A percentile compares a stretch with the other conserved stretches of the same genome.
Evolutionary conservation across 768 basidiomycete species (phyloP).

Genomic region (Hericium erinaceus): DNA sequence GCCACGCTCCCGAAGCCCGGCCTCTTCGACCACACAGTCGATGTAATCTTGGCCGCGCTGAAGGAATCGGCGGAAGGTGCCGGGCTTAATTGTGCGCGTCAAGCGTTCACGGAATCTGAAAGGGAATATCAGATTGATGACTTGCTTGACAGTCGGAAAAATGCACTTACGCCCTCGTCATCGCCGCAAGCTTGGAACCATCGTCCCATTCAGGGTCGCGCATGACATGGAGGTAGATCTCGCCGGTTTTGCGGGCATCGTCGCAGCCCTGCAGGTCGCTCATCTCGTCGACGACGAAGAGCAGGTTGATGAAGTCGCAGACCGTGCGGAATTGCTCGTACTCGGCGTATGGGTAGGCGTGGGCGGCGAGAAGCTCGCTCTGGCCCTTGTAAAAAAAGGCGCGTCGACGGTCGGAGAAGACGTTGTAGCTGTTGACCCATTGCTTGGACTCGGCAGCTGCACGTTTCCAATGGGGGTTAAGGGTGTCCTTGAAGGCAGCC

Average conservation of each 20-base stretch:
- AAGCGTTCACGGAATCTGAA: conserved; percentile 46
- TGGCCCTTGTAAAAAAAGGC: conserved; percentile 55
- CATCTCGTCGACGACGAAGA: conserved; percentile 62
- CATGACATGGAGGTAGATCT: conserved; percentile 44
- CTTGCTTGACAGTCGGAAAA: background rate
- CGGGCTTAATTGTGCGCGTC: conserved; percentile 32
- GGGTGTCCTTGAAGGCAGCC: conserved; percentile 32
- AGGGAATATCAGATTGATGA: background rate
- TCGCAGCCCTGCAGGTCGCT: conserved; percentile 55
- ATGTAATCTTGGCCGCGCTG: conserved; percentile 48
- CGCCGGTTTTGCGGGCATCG: conserved; percentile 45
- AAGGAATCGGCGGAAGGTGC: conserved; percentile 39
- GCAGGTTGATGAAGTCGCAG: conserved; percentile 56
- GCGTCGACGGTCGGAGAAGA: conserved; percentile 51
- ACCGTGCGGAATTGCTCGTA: conserved; percentile 48
- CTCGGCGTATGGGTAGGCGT: conserved; percentile 50
- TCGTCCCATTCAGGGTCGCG: conserved; percentile 43
- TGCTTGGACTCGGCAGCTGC: conserved; percentile 48
- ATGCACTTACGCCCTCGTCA: conserved; percentile 48
- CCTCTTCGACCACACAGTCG: conserved; percentile 48
- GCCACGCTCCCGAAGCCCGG: conserved; percentile 47
- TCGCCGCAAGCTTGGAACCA: conserved; percentile 44
- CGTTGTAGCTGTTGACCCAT: conserved; percentile 53
- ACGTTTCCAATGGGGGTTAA: conserved; percentile 47
- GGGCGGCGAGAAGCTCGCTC: conserved; percentile 53